Evolutionary conservation across 1,139 yeast genomes (phyloP).

Genomic region (Lodderomyces elongisporus): DNA sequence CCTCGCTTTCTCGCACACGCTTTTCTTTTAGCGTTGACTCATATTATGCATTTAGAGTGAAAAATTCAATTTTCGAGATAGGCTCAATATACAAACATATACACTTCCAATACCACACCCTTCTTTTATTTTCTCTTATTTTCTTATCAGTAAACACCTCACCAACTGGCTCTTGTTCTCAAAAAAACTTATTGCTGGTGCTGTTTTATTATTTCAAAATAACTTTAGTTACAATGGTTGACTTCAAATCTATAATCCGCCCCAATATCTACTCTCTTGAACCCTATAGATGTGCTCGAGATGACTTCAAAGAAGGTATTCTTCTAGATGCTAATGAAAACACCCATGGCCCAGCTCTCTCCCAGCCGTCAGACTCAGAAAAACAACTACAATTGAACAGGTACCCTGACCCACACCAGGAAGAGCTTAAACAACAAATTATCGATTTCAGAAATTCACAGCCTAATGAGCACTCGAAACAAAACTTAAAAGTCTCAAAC

Average conservation of each 20-base stretch:
- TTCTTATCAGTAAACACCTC: too few relatives aligned
- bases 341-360: slow-evolving; percentile 82
- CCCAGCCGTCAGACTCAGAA: slow-evolving; percentile 21
- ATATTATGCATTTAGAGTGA: too few relatives aligned
- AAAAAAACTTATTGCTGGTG: not conserved
- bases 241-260: slow-evolving; percentile 60
- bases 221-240: slow-evolving; percentile 43
- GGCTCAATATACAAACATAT: too few relatives aligned
- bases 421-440: slow-evolving; percentile 67
- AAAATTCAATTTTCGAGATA: too few relatives aligned
- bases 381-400: slow-evolving; percentile 59
- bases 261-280: slow-evolving; percentile 77
- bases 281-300: slow-evolving; percentile 96
- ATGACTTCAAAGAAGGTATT: slow-evolving; percentile 81
- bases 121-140: too few relatives aligned
- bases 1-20: too few relatives aligned
- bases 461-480: slow-evolving; percentile 23
- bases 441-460: slow-evolving; percentile 63
- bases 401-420: slow-evolving; percentile 96
- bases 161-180: not conserved
- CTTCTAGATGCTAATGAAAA: slow-evolving; percentile 94
- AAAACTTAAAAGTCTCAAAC: slow-evolving; percentile 55
- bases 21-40: too few relatives aligned
- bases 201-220: too few relatives aligned
- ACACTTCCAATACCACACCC: too few relatives aligned